These are phyloP conservation scores for Neurospora sp. DNA, from an alignment of 495 filamentous ascomycete species.

Conservation along the genomic window DNA sequence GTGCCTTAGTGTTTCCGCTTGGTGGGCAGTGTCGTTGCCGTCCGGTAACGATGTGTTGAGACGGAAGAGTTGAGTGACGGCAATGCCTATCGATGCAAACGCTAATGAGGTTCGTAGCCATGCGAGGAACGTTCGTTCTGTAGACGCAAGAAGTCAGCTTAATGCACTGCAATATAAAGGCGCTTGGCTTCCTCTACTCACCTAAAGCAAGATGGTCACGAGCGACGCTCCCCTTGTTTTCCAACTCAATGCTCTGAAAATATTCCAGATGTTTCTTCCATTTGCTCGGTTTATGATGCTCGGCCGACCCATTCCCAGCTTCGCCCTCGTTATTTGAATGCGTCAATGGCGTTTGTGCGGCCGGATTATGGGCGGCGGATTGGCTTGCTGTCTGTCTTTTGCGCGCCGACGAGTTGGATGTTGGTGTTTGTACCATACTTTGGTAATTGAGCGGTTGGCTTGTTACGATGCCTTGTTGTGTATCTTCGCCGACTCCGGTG, in stretches of 20 bases:
- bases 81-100: slow-evolving; percentile 94
- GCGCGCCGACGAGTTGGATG: slow-evolving; percentile 6
- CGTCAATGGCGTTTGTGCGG: not conserved
- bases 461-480: slow-evolving; percentile 21
- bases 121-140: slow-evolving; percentile 93
- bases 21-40: slow-evolving; percentile 8
- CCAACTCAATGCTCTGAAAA: slow-evolving; percentile 77
- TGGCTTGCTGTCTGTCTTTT: slow-evolving; percentile 9
- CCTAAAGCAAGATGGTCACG: slow-evolving; percentile 90
- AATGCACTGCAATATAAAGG: not conserved
- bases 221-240: slow-evolving; percentile 94
- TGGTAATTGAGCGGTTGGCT: slow-evolving; percentile 29
- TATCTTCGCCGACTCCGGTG: not conserved
- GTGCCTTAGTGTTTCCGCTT: slow-evolving; percentile 47
- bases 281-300: slow-evolving; percentile 15
- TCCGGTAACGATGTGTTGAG: slow-evolving; percentile 60
- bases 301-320: slow-evolving; percentile 1
- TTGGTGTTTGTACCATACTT: slow-evolving; percentile 14
- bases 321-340: slow-evolving; percentile 1
- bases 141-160: slow-evolving; percentile 8
- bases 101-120: slow-evolving; percentile 94
- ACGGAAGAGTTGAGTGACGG: slow-evolving; percentile 91
- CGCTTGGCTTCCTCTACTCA: slow-evolving; percentile 30
- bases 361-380: slow-evolving; percentile 1
- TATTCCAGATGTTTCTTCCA: slow-evolving; percentile 44